Base-by-base conservation (phyloP, 2,329 filamentous ascomycete species). In the Colletotrichum eremochloae region DNA sequence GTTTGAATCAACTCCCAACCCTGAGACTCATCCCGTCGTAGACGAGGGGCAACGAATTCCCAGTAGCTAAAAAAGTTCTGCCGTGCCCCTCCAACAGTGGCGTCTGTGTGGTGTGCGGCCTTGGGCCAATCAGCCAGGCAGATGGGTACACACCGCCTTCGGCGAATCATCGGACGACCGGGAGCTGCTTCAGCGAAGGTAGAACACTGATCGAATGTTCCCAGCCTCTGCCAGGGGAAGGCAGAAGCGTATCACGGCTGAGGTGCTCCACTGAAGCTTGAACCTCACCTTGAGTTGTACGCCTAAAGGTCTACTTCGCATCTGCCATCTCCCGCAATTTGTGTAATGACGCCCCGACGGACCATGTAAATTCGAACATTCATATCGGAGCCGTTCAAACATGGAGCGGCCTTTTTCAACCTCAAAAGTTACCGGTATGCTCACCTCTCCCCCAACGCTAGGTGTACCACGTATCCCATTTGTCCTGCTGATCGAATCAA, bases 351-450 rank as follows among this genome's bases (percentile, higher is more conserved):
- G 38, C 48, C 40, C 53, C 52, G 48, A 65, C 55, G 31, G 66
- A 61, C 55, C 60, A 72, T 72, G 70, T 72, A 65, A 72, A 65
- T 50, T 50, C 36, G 24, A 61, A 60, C n/a, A 61, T 31, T 38
- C 66, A 69, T 40, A 50, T 50, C 58, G 67, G 70, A 75, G 75
- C 68, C 82, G 80, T 81, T 80, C 82, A 82, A 53, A 81, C 78
- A 92, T 91, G 90, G 90, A 91, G 84, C 88, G 91, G 84, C 86
- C 88, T 76, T 90, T 88, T 75, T 92, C 91, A 79, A 92, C 91
- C 77, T 93, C 92, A 77, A 94, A 94, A 87, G 93, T 94, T 78
- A 94, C 92, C 80, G 92, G 92, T 93, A 84, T 66, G 81, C 40
- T 11, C 14, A 75, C 24, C 14, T 20, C 3, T 42, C 29, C 29